Conservation (phyloP, 768 basidiomycete genomes). For the Mycena latifolia region DNA sequence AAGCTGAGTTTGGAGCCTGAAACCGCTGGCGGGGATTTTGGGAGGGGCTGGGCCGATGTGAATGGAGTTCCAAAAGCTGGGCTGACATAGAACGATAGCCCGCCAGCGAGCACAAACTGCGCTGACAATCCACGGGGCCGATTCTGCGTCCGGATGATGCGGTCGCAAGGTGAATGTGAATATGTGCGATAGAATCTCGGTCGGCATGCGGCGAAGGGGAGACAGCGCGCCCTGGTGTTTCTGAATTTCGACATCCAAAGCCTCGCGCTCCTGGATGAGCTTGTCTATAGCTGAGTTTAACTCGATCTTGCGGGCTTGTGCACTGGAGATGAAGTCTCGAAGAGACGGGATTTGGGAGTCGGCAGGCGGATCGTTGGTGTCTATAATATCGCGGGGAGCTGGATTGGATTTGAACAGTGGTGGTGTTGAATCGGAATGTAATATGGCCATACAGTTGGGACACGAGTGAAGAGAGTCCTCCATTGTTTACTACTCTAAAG, state of each 20-base stretch:
- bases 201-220: conserved; percentile 18
- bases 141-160: not conserved
- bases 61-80: conserved; percentile 2
- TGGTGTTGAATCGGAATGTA: not conserved
- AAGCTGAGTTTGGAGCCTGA: conserved; percentile 11
- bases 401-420: not conserved
- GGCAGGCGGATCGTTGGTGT: conserved; percentile 6
- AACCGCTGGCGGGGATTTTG: not conserved
- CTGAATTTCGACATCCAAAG: not conserved
- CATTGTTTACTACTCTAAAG: too few relatives aligned
- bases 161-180: conserved; percentile 6
- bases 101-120: conserved; percentile 23
- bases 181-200: conserved; percentile 14
- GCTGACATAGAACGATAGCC: not conserved
- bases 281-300: not conserved
- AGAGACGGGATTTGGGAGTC: conserved; percentile 3
- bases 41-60: not conserved
- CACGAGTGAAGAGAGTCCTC: not conserved
- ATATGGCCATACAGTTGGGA: not conserved
- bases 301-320: not conserved
- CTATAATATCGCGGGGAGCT: not conserved
- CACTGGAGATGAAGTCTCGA: conserved; percentile 4
- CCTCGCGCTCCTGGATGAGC: not conserved
- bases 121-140: conserved; percentile 9
- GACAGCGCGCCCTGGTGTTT: conserved; percentile 6